A percentile compares a stretch with the other conserved stretches of the same genome.
phyloP scores from a whole-genome alignment of 352 stramenopile genomes.

The Phytophthora lateralis region DNA sequence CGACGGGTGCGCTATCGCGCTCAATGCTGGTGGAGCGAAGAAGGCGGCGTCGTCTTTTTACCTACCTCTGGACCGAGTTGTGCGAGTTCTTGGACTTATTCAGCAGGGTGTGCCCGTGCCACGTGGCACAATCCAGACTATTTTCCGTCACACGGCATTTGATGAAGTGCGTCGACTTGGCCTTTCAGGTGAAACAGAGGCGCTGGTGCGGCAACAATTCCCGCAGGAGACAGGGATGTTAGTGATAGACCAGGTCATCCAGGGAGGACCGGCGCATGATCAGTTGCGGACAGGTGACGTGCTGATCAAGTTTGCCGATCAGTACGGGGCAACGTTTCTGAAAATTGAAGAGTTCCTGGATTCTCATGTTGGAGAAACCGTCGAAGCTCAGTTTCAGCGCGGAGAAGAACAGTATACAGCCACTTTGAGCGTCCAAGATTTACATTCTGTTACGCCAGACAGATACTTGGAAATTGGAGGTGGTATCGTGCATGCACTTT shows the following conservation, averaged over 20 bases:
- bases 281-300: slow-evolving; percentile 88
- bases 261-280: slow-evolving; percentile 70
- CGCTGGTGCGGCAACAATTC: slow-evolving; percentile 66
- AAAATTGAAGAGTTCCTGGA: slow-evolving; percentile 84
- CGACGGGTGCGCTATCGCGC: slow-evolving; percentile 86
- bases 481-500: slow-evolving; percentile 88
- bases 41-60: slow-evolving; percentile 92
- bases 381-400: slow-evolving; percentile 79
- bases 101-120: slow-evolving; percentile 58
- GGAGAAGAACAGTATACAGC: slow-evolving; percentile 61
- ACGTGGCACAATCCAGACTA: slow-evolving; percentile 87
- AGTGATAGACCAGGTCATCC: slow-evolving; percentile 88
- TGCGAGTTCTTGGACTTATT: slow-evolving; percentile 76
- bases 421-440: slow-evolving; percentile 60
- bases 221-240: slow-evolving; percentile 90
- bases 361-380: slow-evolving; percentile 59
- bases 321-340: slow-evolving; percentile 85
- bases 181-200: slow-evolving; percentile 69
- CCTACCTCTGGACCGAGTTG: slow-evolving; percentile 86
- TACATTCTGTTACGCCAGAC: slow-evolving; percentile 85
- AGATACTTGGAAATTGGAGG: slow-evolving; percentile 87
- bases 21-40: slow-evolving; percentile 92
- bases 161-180: slow-evolving; percentile 89
- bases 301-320: slow-evolving; percentile 77
- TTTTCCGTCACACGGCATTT: slow-evolving; percentile 90